Conservation (phyloP, 805 yeast species). For the Cyberlindnera meyerae region DNA sequence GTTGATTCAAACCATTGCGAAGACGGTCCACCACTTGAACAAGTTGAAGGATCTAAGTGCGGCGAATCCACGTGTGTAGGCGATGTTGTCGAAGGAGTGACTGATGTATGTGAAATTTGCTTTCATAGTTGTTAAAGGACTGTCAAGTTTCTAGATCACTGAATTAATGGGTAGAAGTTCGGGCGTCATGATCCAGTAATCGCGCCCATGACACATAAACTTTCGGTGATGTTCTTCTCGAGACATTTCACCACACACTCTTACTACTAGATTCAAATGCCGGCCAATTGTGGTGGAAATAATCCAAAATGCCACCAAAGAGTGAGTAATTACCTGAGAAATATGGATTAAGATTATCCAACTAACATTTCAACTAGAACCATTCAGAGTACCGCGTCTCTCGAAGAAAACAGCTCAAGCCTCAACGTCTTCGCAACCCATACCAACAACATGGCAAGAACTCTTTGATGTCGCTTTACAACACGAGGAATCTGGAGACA, state of each 20-base stretch:
- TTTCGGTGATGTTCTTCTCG: no score
- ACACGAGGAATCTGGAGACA: conserved; percentile 71
- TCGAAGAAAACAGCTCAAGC: conserved; percentile 8
- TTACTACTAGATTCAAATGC: no score
- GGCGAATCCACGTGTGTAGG: conserved; percentile 16
- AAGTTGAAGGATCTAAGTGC: conserved; percentile 45
- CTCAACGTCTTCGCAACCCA: conserved; percentile 2
- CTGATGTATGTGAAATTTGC: no score
- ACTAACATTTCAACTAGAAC: conserved; percentile 8
- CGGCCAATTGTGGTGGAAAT: background rate
- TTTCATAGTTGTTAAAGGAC: no score
- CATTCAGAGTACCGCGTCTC: conserved; percentile 15
- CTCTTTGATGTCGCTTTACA: conserved; percentile 50
- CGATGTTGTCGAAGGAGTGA: conserved; percentile 6
- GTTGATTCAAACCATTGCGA: conserved; percentile 76
- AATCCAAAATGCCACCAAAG: conserved; percentile 17
- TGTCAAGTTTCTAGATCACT: no score
- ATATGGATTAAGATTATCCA: background rate
- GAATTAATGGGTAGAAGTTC: no score
- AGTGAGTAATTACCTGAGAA: conserved; percentile 8
- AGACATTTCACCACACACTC: no score
- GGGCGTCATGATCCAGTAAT: no score
- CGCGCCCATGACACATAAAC: background rate
- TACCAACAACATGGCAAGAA: conserved; percentile 41
- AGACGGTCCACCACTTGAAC: conserved; percentile 68